Conservation (phyloP, 208 protist species). For the Trichomonas gallinae region DNA sequence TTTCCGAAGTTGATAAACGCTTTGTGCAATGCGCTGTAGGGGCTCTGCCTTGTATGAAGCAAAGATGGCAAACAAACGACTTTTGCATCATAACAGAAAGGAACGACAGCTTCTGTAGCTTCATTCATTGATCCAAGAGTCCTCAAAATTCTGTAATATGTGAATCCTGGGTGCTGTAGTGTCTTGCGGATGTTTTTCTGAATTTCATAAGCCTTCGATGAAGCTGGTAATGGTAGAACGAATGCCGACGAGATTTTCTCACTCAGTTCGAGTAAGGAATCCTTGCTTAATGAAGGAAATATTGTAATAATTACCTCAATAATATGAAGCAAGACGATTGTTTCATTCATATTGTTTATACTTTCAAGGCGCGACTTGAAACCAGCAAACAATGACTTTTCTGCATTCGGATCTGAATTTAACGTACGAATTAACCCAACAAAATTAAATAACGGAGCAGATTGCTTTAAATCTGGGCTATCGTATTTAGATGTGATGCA, state of each 20-base stretch:
- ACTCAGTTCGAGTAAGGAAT: not conserved
- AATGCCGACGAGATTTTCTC: not conserved
- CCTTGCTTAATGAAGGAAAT: not conserved
- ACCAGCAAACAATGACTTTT: not conserved
- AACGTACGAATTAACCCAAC: not conserved
- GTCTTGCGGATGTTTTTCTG: not conserved
- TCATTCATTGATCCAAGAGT: not conserved
- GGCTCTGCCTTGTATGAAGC: not conserved
- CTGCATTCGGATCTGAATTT: not conserved
- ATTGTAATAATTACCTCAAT: not conserved
- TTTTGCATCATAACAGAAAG: not conserved
- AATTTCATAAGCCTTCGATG: not conserved
- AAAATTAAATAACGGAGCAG: not conserved
- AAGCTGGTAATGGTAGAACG: not conserved
- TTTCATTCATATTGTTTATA: not conserved
- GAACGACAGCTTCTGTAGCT: not conserved
- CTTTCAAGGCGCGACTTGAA: not conserved
- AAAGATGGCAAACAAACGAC: not conserved
- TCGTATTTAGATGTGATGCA: not conserved
- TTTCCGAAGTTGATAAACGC: not conserved
- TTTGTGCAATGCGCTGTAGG: not conserved
- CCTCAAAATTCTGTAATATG: not conserved
- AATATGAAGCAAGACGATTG: not conserved
- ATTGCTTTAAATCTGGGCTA: not conserved
- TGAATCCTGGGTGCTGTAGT: not conserved